Base-by-base conservation (phyloP, 768 basidiomycete genomes). In the Rhizopogon vinicolor region DNA sequence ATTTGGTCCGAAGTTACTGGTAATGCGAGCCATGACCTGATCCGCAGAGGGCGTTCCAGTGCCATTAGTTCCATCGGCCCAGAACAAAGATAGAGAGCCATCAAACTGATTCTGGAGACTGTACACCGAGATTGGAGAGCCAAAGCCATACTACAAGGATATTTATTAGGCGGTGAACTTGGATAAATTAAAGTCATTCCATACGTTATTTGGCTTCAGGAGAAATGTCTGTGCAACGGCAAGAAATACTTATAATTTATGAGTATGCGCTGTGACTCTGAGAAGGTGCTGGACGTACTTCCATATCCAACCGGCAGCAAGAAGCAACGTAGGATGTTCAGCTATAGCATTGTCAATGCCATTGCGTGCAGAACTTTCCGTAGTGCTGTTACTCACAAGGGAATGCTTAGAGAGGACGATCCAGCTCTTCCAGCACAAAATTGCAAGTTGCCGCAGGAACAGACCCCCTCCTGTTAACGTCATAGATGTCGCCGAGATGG, bases 341-440 rank as follows among this genome's bases (percentile, higher is more conserved):
- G 67, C 85, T 86, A 51, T 41, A 14, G 7, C 12, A 18, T 4
- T 19, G 37, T 64, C 44, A 56, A 48, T 19, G 25, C 43, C n/a
- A 22, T 48, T 37, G 35, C 35, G 10, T 37, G 35, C 9, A 37
- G 3, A 22, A 42, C n/a, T 33, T 54, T 39, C 40, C 44, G 14
- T 35, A 48, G 31, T 3, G 39, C 3, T 16, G 22, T 6, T 22
- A 74, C 84, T 65, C 62, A 87, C 86, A 64, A 85, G 68, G 51
- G 83, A 78, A 66, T 86, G 84, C 63, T 81, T 86, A 22, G 78
- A 82, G 29, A 88, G 73, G 0, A 87, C 75, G 42, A 89, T 87
- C 84, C 84, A 87, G 60, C 89, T 89, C 74, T 89, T 89, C 80
- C 82, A 79, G 53, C 81, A 78, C 19, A 89, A 68, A 2, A 80